Evolutionary conservation across 2,329 filamentous ascomycete genomes (phyloP).

Genomic region (Penicillium sp.): DNA sequence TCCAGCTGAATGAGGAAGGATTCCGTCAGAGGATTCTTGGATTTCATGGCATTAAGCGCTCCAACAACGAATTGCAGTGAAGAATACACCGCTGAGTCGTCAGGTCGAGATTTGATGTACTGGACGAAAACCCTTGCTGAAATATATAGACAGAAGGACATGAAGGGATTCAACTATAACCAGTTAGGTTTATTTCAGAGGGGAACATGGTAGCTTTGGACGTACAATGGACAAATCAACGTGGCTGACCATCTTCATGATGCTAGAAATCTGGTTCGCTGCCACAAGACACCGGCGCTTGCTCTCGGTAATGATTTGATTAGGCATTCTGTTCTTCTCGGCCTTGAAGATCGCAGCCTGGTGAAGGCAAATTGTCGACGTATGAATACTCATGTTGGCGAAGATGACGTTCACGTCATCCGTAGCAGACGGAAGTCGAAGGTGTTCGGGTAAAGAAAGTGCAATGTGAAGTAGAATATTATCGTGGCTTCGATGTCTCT

Average conservation of each 20-base stretch:
- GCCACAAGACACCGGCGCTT: conserved; percentile 91
- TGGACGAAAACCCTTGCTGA: conserved; percentile 93
- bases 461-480: conserved; percentile 86
- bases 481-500: conserved; percentile 83
- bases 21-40: conserved; percentile 85
- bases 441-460: conserved; percentile 73
- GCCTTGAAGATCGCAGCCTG: conserved; percentile 98
- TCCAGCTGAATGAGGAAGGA: conserved; percentile 93
- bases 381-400: conserved; percentile 95
- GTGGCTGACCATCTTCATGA: conserved; percentile 94
- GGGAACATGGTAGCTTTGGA: conserved; percentile 10
- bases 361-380: conserved; percentile 94
- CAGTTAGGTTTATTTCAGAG: conserved; percentile 18
- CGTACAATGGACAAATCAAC: conserved; percentile 79
- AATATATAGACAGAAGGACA: conserved; percentile 95
- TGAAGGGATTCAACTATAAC: conserved; percentile 85
- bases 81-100: conserved; percentile 73
- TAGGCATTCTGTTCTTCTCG: conserved; percentile 78
- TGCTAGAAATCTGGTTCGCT: conserved; percentile 87
- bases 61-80: conserved; percentile 87
- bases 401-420: conserved; percentile 84
- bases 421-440: conserved; percentile 77
- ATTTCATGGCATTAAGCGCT: conserved; percentile 86
- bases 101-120: conserved; percentile 89
- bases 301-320: conserved; percentile 79